Base-by-base conservation (phyloP, 371 early-diverging fungal species). In the Rhizopus sp. region DNA sequence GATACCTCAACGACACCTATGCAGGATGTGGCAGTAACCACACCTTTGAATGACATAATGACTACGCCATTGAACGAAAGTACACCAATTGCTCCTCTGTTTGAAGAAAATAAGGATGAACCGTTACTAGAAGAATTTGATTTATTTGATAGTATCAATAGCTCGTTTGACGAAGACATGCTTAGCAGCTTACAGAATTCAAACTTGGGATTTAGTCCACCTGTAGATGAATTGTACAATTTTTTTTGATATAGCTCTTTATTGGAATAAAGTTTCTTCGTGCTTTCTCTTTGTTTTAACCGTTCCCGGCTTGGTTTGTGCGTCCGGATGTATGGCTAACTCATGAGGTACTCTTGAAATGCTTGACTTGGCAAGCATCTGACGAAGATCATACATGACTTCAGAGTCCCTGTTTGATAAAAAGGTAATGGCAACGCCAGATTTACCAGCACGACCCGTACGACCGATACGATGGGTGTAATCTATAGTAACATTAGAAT, bases 391-490 rank as follows among this genome's bases (percentile, higher is more conserved):
- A 67, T 85, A 80, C 75, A 91, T 87, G 40, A 97, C 66, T 53
- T 94, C 97, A 6, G 90, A 72, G 71, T 98, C 97, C n/a, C 81
- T 78, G 15, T 65, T 68, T 7, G 86, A 72, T 57, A 99, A 66
- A 68, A 99, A 99, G 9, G 99, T 93, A 33, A 98, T 83, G 0
- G 99, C 94, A 13, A 88, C 82, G 55, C 99, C 99, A n/a, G 81
- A 79, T 59, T 90, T 88, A 39, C 99, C 99, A 33, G 98, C 98
- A 71, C 98, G 92, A 62, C 97, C 99, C 1, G 99, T 98, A 68
- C 99, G 90, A 64, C 98, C 99, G 62, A 98, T 95, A 70, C 98
- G 87, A 82, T 98, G 98, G 23, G 96, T 96, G 71, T 98, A 97
- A 73, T 94, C 94, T 81, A 69, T 31, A 53, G 39, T 51, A 30